Percentiles rank a stretch among this genome's conserved stretches.
Conservation (phyloP, 2,329 filamentous ascomycete genomes). For the Sporothrix globosa region DNA sequence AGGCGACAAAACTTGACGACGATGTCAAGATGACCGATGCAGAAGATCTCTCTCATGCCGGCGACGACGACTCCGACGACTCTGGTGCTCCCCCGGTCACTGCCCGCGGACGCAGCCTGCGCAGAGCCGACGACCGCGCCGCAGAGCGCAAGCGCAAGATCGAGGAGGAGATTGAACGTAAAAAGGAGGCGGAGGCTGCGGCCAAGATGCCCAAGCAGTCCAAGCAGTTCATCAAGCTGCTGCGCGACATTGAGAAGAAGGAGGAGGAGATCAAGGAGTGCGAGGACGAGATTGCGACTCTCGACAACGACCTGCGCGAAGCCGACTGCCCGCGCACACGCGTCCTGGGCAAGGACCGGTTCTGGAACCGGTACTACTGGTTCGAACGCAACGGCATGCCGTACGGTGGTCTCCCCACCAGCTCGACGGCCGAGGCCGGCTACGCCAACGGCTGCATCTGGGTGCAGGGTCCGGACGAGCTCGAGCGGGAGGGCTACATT, state of each 20-base stretch:
- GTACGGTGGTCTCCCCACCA: constrained; percentile 81
- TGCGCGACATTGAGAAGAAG: constrained; percentile 88
- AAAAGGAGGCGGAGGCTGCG: constrained; percentile 66
- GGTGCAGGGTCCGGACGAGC: constrained; percentile 91
- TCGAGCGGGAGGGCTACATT: constrained; percentile 84
- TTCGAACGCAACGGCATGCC: constrained; percentile 99
- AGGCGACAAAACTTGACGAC: constrained; percentile 54
- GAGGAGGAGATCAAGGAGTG: constrained; percentile 77
- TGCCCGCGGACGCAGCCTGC: constrained; percentile 58
- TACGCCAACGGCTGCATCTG: constrained; percentile 96
- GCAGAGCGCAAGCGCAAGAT: constrained; percentile 78
- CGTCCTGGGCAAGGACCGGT: constrained; percentile 88
- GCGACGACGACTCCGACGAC: constrained; percentile 66
- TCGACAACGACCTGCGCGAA: constrained; percentile 91
- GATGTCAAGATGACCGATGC: constrained; percentile 65
- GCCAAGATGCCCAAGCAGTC: constrained; percentile 75
- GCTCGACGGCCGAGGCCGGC: constrained; percentile 81
- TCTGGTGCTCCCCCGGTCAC: constrained; percentile 62
- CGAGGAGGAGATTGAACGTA: constrained; percentile 68
- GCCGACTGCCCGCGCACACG: constrained; percentile 90
- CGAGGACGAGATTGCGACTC: constrained; percentile 80
- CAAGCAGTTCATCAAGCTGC: constrained; percentile 83
- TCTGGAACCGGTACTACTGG: constrained; percentile 99
- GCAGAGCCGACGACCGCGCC: constrained; percentile 68
- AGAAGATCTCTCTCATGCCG: constrained; percentile 64